Base-by-base conservation (phyloP, 352 stramenopile genomes). In the Phytophthora syringae region DNA sequence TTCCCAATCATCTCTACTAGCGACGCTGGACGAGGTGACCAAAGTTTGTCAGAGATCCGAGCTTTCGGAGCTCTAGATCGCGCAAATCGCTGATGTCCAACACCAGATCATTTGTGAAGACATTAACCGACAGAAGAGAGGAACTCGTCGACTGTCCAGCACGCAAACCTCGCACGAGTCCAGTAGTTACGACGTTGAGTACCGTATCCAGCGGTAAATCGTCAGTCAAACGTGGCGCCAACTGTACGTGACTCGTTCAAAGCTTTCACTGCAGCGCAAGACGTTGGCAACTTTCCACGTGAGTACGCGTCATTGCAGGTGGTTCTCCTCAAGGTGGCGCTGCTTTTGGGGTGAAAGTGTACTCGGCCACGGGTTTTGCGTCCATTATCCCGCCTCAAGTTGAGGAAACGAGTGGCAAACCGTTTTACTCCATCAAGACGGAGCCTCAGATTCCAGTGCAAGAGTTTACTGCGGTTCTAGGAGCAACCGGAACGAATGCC, bases 301-400 rank as follows among this genome's bases (percentile, higher is more conserved):
- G 24, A 86, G 86, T 39, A 94, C 86, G 12, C 82, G 86, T 7
- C 82, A 52, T 45, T 94, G 16, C 86, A 94, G 56, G 89, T 86
- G 36, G 89, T 91, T 54, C 52, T 94, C 37, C 79, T 94, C 44
- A 94, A 94, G 57, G 80, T 91, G 11, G 79, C 79, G 2, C 60
- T 94, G 22, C 48, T 92, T 16, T 47, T 93, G 2, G 86, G 3
- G 82, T 92, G 1, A 80, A 75, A 21, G 68, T 88, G 28, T 77
- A 84, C 64, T 73, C 71, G 0, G 61, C 63, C 10, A 92, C 81
- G 7, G 50, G 67, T 16, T 92, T 89, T 4, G 70, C 86, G 37
- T 47, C 57, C 11, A 69, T 90, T 13, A 64, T 73, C 4, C 45
- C 71, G 16, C 79, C 77, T 3, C 22, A 27, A 24, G 5, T 7